phyloP scores from a whole-genome alignment of 352 stramenopile genomes.

The Plasmopara halstedii region DNA sequence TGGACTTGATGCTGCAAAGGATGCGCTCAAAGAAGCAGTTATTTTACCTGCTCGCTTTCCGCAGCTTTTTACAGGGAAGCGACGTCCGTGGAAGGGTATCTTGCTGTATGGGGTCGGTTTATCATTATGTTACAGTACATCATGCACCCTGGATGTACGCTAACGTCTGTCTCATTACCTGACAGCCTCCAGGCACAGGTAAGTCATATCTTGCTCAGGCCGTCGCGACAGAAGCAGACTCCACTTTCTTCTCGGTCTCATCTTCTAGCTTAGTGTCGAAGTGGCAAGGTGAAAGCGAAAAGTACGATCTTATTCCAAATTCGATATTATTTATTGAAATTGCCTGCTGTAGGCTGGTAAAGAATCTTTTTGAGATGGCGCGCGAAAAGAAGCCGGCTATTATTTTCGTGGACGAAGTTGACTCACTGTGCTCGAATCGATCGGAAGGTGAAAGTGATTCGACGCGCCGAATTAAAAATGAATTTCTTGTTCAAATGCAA shows the following conservation, averaged over 20 bases:
- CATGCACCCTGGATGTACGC: slow-evolving; percentile 1
- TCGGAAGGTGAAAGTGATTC: slow-evolving; percentile 94
- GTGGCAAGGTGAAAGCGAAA: slow-evolving; percentile 96
- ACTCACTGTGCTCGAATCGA: slow-evolving; percentile 91
- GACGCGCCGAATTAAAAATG: slow-evolving; percentile 95
- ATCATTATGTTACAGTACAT: background rate
- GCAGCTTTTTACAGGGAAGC: slow-evolving; percentile 94
- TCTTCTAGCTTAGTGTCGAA: slow-evolving; percentile 98
- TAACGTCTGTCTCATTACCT: slow-evolving; percentile 1
- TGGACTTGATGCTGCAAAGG: slow-evolving; percentile 95
- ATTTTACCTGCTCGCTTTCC: slow-evolving; percentile 95
- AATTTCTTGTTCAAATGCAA: slow-evolving; percentile 98
- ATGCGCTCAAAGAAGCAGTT: slow-evolving; percentile 98
- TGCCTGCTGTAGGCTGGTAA: slow-evolving; percentile 81
- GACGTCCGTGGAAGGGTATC: slow-evolving; percentile 93
- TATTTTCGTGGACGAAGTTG: slow-evolving; percentile 98
- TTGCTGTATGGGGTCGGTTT: slow-evolving; percentile 93
- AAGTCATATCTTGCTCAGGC: slow-evolving; percentile 97
- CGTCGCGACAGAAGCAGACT: slow-evolving; percentile 98
- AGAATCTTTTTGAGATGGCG: slow-evolving; percentile 98
- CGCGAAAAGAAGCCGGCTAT: slow-evolving; percentile 90
- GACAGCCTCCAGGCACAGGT: slow-evolving; percentile 79
- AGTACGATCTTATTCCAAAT: slow-evolving; percentile 26
- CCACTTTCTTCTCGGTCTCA: slow-evolving; percentile 97
- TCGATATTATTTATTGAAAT: background rate